A percentile compares a stretch with the other conserved stretches of the same genome.
These are phyloP conservation scores for Prosopis cineraria DNA, from an alignment of 306 rosid genomes.

Conservation along the genomic window DNA sequence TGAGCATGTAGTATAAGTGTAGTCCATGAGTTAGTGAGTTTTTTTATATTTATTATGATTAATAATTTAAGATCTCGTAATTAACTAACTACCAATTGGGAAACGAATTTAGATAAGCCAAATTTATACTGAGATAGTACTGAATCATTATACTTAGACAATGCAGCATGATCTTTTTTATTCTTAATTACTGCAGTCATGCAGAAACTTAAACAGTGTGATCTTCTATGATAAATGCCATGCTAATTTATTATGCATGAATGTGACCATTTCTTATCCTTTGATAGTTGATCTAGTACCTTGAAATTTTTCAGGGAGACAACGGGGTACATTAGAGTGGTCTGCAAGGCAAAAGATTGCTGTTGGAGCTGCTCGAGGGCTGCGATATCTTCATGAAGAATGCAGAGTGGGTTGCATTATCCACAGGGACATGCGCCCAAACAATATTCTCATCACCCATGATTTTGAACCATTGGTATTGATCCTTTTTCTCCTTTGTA, in stretches of 20 bases:
- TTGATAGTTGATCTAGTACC: conserved; percentile 33
- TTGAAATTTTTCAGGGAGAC: conserved; percentile 63
- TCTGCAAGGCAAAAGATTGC: conserved; percentile 92
- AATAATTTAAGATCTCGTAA: background rate
- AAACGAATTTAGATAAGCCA: conserved; percentile 5
- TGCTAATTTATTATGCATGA: background rate
- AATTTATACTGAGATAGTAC: background rate
- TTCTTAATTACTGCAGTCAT: background rate
- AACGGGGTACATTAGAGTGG: conserved; percentile 75
- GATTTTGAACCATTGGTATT: conserved; percentile 96
- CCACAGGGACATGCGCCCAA: conserved; percentile 99
- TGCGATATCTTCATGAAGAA: conserved; percentile 97
- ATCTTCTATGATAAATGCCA: conserved; percentile 1
- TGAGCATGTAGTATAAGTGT: background rate
- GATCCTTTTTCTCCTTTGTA: background rate
- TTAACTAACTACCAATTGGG: background rate
- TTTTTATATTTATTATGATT: background rate
- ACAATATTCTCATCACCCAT: conserved; percentile 98
- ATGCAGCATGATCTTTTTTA: background rate
- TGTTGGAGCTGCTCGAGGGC: conserved; percentile 96
- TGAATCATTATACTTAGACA: background rate
- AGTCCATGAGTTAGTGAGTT: conserved; percentile 4
- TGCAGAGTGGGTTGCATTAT: conserved; percentile 99
- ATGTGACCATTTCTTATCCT: background rate
- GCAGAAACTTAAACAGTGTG: background rate